Base-by-base conservation (phyloP, 768 basidiomycete species). In the Rickenella mellea region DNA sequence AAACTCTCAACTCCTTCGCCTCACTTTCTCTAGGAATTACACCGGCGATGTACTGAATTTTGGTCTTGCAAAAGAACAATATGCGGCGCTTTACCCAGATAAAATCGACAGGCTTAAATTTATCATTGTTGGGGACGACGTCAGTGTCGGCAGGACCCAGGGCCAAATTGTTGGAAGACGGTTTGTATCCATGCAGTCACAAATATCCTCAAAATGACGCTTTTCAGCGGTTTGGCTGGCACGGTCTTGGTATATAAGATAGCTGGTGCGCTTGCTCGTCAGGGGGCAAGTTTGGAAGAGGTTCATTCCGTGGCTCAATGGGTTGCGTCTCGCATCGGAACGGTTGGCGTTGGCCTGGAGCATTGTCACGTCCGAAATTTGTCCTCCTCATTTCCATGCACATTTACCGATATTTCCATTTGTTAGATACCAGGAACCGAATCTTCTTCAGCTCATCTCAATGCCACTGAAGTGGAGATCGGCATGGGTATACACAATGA, bases 401-500 rank as follows among this genome's bases (percentile, higher is more conserved):
- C 29, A 12, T 29, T 42, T n/a, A 33, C 41, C 35, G 33, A 22
- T 43, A 10, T 39, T 26, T 35, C 27, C 30, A 22, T 10, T 32
- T 10, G 2, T n/a, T 43, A 87, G 83, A 80, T 90, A 30, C 88
- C 87, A 7, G 83, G 90, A 25, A 90, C 87, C 5, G 77, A 78
- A 0, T 55, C 71, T 1, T 55, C 68, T 3, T 59, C 74, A 27
- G 71, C 74, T 10, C 70, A 76, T 54, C 67, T 91, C 19, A 67
- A 66, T 3, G 53, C 60, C 10, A 63, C 71, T 17, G 85, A 90
- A 57, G 76, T 91, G 41, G 91, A 94, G 62, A 82, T 94, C 45
- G 91, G 91, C 14, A 77, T 88, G 68, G 86, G 91, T 10, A 85
- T 94, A 43, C 91, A 94, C 64, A 94, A 94, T 53, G 91, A 94